phyloP scores from a whole-genome alignment of 192 early-diverging fungal species.

The Coemansia sp. region DNA sequence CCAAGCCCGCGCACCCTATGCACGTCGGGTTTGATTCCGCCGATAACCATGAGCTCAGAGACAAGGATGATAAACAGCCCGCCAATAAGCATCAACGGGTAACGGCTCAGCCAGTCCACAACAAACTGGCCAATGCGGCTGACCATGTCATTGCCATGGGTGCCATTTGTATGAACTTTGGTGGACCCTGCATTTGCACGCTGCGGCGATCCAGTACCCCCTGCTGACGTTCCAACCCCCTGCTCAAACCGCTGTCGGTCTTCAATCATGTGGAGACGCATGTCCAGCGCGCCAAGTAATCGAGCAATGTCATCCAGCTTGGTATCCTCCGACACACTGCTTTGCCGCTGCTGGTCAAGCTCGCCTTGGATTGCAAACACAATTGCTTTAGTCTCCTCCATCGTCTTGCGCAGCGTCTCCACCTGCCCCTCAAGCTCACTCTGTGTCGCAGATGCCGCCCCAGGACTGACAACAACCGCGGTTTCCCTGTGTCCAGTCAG shows the following conservation, averaged over 20 bases:
- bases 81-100: constrained; percentile 47
- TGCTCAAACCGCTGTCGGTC: constrained; percentile 29
- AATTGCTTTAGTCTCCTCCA: constrained; percentile 46
- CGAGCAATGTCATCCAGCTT: constrained; percentile 42
- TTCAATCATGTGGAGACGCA: constrained; percentile 51
- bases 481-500: constrained; percentile 5
- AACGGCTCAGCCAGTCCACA: constrained; percentile 30
- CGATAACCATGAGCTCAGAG: constrained; percentile 41
- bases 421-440: constrained; percentile 39
- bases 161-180: constrained; percentile 22
- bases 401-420: constrained; percentile 40
- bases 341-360: constrained; percentile 29
- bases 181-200: constrained; percentile 34
- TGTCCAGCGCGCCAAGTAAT: constrained; percentile 44
- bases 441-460: background rate
- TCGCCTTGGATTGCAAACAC: constrained; percentile 38
- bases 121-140: constrained; percentile 29
- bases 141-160: constrained; percentile 17
- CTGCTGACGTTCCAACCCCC: background rate
- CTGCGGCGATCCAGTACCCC: constrained; percentile 1
- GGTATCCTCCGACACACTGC: constrained; percentile 17
- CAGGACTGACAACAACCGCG: background rate
- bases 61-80: constrained; percentile 37
- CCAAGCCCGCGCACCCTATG: constrained; percentile 23
- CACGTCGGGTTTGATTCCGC: constrained; percentile 23